Conservation (phyloP, 2,329 filamentous ascomycete species). For the Westerdykella aurantiaca region DNA sequence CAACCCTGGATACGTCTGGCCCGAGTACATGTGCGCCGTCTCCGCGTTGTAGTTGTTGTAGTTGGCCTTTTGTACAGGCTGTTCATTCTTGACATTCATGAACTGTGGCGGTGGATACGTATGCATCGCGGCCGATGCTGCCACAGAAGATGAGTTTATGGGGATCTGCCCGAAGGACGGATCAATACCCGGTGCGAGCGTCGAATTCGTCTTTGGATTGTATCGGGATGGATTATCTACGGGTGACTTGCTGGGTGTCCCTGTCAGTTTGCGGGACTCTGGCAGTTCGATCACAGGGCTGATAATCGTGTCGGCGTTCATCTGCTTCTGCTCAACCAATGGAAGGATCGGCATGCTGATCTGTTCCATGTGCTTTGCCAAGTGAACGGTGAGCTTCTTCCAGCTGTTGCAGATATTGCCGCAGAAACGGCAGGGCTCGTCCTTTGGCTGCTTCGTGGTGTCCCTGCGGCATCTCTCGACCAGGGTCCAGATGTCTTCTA, state of each 20-base stretch:
- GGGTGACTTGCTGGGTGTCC: constrained; percentile 23
- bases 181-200: constrained; percentile 29
- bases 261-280: constrained; percentile 29
- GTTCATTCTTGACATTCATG: constrained; percentile 17
- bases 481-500: constrained; percentile 66
- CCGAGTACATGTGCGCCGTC: constrained; percentile 15
- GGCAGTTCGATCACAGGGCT: constrained; percentile 35
- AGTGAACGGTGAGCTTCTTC: constrained; percentile 91
- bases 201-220: constrained; percentile 19
- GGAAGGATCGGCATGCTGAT: constrained; percentile 74
- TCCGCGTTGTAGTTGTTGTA: constrained; percentile 20
- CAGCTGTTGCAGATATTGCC: constrained; percentile 72
- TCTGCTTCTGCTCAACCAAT: constrained; percentile 36
- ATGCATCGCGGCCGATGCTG: constrained; percentile 28
- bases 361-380: constrained; percentile 91
- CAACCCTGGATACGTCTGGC: constrained; percentile 32
- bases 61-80: constrained; percentile 13
- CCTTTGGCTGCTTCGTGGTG: constrained; percentile 58
- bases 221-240: constrained; percentile 28
- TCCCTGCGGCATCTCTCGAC: constrained; percentile 73
- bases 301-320: constrained; percentile 34
- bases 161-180: constrained; percentile 23
- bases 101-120: constrained; percentile 37
- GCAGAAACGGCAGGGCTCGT: constrained; percentile 85
- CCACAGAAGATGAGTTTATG: constrained; percentile 15